Percentiles rank a stretch among this genome's conserved stretches.
phyloP scores from a whole-genome alignment of 129 eudicot genomes.

The Flaveria bidentis region DNA sequence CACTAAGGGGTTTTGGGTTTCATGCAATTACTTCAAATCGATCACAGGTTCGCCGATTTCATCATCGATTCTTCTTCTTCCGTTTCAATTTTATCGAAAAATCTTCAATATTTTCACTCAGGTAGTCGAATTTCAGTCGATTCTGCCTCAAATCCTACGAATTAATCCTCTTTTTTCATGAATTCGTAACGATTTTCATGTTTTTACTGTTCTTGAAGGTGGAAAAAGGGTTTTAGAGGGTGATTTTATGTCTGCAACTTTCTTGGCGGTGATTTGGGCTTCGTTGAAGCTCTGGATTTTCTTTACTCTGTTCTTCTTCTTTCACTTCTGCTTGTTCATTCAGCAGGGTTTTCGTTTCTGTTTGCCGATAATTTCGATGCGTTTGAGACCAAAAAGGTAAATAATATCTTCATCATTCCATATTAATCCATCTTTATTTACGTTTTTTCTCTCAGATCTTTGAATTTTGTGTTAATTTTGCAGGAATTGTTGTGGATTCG shows the following conservation, averaged over 20 bases:
- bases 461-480: constrained; percentile 25
- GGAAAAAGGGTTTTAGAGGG: constrained; percentile 24
- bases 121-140: not conserved
- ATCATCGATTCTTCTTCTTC: not conserved
- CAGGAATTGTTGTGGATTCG: constrained; percentile 96
- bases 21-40: not conserved
- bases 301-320: constrained; percentile 31
- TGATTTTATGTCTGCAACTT: constrained; percentile 73
- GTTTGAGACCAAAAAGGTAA: constrained; percentile 91
- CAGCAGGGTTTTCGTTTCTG: constrained; percentile 56
- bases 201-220: not conserved
- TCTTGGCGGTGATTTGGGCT: constrained; percentile 59
- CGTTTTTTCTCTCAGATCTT: constrained; percentile 16
- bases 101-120: not conserved
- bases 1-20: not conserved
- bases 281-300: constrained; percentile 55
- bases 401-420: not conserved
- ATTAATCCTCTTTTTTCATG: not conserved
- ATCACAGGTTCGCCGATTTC: not conserved
- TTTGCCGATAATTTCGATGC: constrained; percentile 39
- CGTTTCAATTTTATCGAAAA: no score
- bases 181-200: not conserved
- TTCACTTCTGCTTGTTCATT: constrained; percentile 51
- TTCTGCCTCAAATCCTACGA: not conserved
- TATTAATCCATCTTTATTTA: not conserved